Percentiles rank a stretch among this genome's conserved stretches.
Evolutionary conservation across 768 basidiomycete species (phyloP).

Genomic region (Favolaschia claudopus): DNA sequence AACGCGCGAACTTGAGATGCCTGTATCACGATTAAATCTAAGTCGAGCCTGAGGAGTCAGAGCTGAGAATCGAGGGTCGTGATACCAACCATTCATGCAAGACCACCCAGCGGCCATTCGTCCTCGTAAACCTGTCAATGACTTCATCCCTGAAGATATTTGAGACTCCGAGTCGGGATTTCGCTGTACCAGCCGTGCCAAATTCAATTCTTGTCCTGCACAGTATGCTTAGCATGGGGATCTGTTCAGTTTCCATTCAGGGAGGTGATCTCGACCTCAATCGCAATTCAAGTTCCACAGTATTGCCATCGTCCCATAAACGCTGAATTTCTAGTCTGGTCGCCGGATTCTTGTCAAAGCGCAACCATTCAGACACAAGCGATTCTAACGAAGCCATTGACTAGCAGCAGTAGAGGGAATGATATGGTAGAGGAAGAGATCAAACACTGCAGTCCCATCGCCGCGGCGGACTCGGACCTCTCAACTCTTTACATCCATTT

Average conservation of each 20-base stretch:
- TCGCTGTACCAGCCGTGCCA: conserved; percentile 85
- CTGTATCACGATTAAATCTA: conserved; percentile 81
- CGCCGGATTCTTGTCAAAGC: conserved; percentile 55
- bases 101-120: conserved; percentile 90
- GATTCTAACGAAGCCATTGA: conserved; percentile 9
- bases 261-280: conserved; percentile 53
- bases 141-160: no score
- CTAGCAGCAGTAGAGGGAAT: not conserved
- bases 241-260: not conserved
- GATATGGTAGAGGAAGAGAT: no score
- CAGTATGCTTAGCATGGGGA: not conserved
- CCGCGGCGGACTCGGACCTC: no score
- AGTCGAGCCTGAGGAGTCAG: not conserved
- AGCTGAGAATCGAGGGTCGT: not conserved
- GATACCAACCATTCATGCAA: conserved; percentile 77
- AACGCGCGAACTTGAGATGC: conserved; percentile 69
- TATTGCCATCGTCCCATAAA: conserved; percentile 51
- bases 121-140: conserved; percentile 68
- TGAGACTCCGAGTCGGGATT: no score
- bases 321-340: conserved; percentile 58
- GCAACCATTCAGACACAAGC: conserved; percentile 49
- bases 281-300: conserved; percentile 59
- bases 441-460: no score
- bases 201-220: conserved; percentile 79
- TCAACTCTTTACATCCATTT: no score